Evolutionary conservation across 441 rosid genomes (phyloP).

Genomic region (Populus hybrid): DNA sequence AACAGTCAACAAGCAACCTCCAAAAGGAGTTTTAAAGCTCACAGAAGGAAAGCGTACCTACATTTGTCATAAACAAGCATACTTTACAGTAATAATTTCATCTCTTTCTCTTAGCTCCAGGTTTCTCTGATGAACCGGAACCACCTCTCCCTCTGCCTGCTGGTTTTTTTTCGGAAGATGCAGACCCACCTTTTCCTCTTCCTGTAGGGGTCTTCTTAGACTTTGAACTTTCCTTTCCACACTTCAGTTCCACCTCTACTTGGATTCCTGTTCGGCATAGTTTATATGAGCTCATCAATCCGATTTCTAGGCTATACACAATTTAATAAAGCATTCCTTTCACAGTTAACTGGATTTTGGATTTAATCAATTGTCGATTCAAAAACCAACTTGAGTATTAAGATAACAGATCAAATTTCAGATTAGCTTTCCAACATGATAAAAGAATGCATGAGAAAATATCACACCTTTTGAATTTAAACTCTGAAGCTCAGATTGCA

Average conservation of each 20-base stretch:
- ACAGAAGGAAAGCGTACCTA: not conserved
- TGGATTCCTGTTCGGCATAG: not conserved
- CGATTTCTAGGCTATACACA: not conserved
- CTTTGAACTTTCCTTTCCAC: conserved; percentile 34
- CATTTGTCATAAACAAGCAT: not conserved
- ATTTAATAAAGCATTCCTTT: conserved; percentile 29
- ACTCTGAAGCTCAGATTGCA: too few species aligned
- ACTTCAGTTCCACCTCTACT: conserved; percentile 60
- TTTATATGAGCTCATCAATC: conserved; percentile 6
- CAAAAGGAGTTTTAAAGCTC: not conserved
- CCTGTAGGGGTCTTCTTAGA: conserved; percentile 43
- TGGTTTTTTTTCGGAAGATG: conserved; percentile 22
- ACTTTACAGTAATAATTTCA: conserved; percentile 13
- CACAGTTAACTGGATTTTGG: not conserved
- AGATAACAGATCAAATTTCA: too few species aligned
- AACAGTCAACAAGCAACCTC: not conserved
- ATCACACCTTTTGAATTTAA: too few species aligned
- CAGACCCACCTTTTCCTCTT: conserved; percentile 41
- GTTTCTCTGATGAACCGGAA: conserved; percentile 27
- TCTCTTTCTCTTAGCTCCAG: conserved; percentile 57
- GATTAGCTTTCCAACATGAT: too few species aligned
- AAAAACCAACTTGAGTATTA: too few species aligned
- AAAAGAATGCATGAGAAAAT: too few species aligned
- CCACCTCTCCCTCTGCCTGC: conserved; percentile 25
- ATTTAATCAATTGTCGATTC: too few species aligned